Evolutionary conservation across 352 stramenopile species (phyloP).

Genomic region (Pythium rhizo-oryzae): DNA sequence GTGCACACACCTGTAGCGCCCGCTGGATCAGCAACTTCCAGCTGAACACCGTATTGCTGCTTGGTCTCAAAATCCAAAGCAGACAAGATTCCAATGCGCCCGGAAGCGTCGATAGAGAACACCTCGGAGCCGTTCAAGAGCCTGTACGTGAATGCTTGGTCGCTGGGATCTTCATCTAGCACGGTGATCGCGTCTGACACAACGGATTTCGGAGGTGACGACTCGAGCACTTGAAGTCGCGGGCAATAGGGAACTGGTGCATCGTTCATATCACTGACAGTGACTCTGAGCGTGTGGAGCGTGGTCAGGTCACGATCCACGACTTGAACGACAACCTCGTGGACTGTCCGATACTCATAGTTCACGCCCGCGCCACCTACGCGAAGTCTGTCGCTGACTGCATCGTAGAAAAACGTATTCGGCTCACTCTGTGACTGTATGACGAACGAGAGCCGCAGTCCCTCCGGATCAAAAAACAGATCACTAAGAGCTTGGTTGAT

Average conservation of each 20-base stretch:
- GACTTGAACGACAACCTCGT: slow-evolving; percentile 25
- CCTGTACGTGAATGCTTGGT: slow-evolving; percentile 27
- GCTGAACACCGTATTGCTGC: slow-evolving; percentile 29
- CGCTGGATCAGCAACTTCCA: slow-evolving; percentile 37
- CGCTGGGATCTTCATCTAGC: slow-evolving; percentile 32
- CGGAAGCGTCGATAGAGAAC: slow-evolving; percentile 39
- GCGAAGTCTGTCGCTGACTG: slow-evolving; percentile 32
- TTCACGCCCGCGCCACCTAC: slow-evolving; percentile 38
- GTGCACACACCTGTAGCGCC: slow-evolving; percentile 43
- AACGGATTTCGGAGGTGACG: slow-evolving; percentile 24
- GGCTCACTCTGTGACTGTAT: slow-evolving; percentile 40
- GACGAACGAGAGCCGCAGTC: slow-evolving; percentile 16
- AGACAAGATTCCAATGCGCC: slow-evolving; percentile 35
- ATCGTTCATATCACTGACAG: slow-evolving; percentile 33
- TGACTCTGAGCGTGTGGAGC: slow-evolving; percentile 13
- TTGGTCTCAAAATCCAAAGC: slow-evolving; percentile 44
- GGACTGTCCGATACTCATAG: slow-evolving; percentile 33
- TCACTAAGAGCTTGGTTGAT: slow-evolving; percentile 11
- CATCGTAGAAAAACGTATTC: slow-evolving; percentile 54
- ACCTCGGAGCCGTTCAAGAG: slow-evolving; percentile 28
- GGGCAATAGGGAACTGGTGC: slow-evolving; percentile 26
- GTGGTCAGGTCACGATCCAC: slow-evolving; percentile 21
- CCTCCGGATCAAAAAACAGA: slow-evolving; percentile 32
- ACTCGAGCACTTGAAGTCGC: slow-evolving; percentile 27
- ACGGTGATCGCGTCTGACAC: slow-evolving; percentile 27